phyloP scores from a whole-genome alignment of 257 asterid species.

The Penstemon barbatus region DNA sequence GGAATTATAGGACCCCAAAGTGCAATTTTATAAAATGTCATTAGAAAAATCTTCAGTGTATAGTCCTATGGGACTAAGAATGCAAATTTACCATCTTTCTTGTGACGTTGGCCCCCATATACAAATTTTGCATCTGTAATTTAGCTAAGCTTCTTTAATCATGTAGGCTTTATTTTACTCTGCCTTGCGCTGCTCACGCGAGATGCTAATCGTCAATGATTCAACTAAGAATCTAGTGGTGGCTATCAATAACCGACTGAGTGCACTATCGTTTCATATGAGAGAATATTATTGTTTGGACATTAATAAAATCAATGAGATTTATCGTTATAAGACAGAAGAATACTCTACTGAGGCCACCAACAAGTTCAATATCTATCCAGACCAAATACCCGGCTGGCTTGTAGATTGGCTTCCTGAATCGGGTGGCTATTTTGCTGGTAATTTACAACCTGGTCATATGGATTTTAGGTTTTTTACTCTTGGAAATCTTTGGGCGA shows the following conservation, averaged over 20 bases:
- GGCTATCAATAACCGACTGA: conserved; percentile 65
- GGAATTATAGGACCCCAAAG: no score
- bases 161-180: conserved; percentile 69
- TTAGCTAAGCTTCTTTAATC: neutral
- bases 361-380: conserved; percentile 82
- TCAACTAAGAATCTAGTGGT: conserved; percentile 56
- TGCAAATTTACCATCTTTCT: no score
- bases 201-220: conserved; percentile 65
- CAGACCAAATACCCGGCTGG: conserved; percentile 89
- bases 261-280: conserved; percentile 68
- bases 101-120: no score
- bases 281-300: conserved; percentile 77
- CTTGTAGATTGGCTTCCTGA: conserved; percentile 89
- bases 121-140: neutral
- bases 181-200: conserved; percentile 71
- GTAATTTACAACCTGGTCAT: conserved; percentile 88
- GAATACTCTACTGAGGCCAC: conserved; percentile 69
- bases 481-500: conserved; percentile 89
- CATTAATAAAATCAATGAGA: conserved; percentile 61
- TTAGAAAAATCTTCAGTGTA: no score
- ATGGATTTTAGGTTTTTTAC: conserved; percentile 92
- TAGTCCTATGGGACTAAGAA: no score
- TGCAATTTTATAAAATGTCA: no score
- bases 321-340: conserved; percentile 70
- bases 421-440: conserved; percentile 75